Conservation (phyloP, 176 grass and related monocot genomes). For the Avena eriantha region DNA sequence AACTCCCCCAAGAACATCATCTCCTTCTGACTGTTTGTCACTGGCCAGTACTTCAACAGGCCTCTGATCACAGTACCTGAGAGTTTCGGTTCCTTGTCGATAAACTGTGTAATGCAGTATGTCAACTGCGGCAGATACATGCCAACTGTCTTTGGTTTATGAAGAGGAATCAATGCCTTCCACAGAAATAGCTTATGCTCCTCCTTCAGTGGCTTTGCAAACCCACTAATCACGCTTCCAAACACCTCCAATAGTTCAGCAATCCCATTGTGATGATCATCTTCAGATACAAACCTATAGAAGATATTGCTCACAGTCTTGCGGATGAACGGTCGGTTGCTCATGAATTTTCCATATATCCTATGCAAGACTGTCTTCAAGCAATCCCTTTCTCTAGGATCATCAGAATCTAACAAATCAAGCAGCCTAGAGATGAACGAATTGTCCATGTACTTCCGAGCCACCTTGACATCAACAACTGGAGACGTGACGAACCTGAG, state of each 20-base stretch:
- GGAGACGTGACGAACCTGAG: conserved; percentile 78
- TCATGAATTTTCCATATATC: conserved; percentile 91
- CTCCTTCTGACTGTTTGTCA: conserved; percentile 94
- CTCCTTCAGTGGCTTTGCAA: conserved; percentile 83
- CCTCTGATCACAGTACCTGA: conserved; percentile 81
- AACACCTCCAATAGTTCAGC: conserved; percentile 84
- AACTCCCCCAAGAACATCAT: conserved; percentile 97
- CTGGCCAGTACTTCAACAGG: conserved; percentile 88
- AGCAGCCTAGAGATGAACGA: conserved; percentile 83
- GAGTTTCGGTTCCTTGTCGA: conserved; percentile 88
- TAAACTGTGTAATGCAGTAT: conserved; percentile 84
- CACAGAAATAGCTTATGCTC: conserved; percentile 90
- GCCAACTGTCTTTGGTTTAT: conserved; percentile 73
- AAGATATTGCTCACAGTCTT: conserved; percentile 91
- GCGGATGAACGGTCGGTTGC: conserved; percentile 71
- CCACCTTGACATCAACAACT: conserved; percentile 79
- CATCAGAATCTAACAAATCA: conserved; percentile 88
- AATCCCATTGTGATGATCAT: conserved; percentile 78
- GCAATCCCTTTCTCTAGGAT: conserved; percentile 93
- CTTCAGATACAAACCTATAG: conserved; percentile 81
- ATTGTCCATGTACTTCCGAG: conserved; percentile 81
- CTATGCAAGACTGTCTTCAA: conserved; percentile 81
- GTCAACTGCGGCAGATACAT: conserved; percentile 80
- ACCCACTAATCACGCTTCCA: conserved; percentile 83
- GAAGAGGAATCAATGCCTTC: conserved; percentile 80